Base-by-base conservation (phyloP, 805 yeast genomes). In the Candida khao-thaluensis region DNA sequence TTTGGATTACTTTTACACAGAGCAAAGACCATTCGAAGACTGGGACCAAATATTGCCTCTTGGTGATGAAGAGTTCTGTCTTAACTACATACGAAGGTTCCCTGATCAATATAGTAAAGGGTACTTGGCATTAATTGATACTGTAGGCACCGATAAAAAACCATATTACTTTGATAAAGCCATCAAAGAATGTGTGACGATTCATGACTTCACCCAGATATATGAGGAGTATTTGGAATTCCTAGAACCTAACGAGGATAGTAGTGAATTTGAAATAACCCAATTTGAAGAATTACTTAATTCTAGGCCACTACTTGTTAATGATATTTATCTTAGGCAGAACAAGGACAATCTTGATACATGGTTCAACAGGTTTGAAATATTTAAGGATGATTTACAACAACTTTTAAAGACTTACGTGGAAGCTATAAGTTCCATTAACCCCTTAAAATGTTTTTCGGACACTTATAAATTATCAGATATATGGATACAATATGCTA, bases 401-500 rank as follows among this genome's bases (percentile, higher is more conserved):
- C 53, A 48, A 29, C 47, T 54, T 7, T 62, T 82, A 12, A 67
- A 69, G 21, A 72, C 83, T 0, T 85, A 74, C 57, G 79, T 80
- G 1, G 62, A 74, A 12, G 96, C 95, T 0, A 67, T 90, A 6
- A 64, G 74, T 3, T 62, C 73, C 1, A 79, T 91, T 11, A 76
- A 83, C 43, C 91, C 95, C 0, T 58, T 72, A 16, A 71, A 69
- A 42, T 60, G 59, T 2, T 53, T 47, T 36, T 58, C 65, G 2
- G 21, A 43, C 14, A 8, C 30, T 3, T 37, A 53, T 34, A 71
- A 71, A 3, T 60, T 87, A 5, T 74, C 81, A 1, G 59, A 72
- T 12, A 50, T 90, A 7, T 90, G 96, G 96, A 63, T 76, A 4
- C 60, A 69, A 3, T 89, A 85, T 56, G 85, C 95, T 0, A 56